Evolutionary conservation across 1,139 yeast genomes (phyloP).

Genomic region (Trichomonascaceae sp.): DNA sequence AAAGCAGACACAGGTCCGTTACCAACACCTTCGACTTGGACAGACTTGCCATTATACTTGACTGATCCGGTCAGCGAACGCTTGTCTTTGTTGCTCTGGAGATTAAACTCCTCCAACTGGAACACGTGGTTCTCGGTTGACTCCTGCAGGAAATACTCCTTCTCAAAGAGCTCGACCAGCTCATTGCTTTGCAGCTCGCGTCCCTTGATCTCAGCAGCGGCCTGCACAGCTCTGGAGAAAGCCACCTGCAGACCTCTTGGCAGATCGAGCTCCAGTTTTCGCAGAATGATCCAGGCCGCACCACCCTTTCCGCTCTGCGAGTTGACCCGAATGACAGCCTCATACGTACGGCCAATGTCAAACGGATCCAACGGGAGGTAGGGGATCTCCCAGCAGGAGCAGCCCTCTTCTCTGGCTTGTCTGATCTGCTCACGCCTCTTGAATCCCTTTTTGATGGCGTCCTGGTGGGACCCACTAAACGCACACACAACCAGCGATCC

Average conservation of each 20-base stretch:
- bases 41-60: slow-evolving; percentile 32
- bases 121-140: slow-evolving; percentile 25
- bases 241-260: slow-evolving; percentile 89
- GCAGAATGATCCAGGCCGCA: slow-evolving; percentile 91
- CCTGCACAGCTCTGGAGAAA: slow-evolving; percentile 75
- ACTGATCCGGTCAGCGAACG: slow-evolving; percentile 41
- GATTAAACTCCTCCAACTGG: slow-evolving; percentile 22
- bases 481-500: slow-evolving; percentile 96
- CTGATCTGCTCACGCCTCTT: slow-evolving; percentile 33
- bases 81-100: slow-evolving; percentile 24
- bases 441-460: slow-evolving; percentile 95
- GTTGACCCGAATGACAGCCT: slow-evolving; percentile 94
- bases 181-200: slow-evolving; percentile 73
- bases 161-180: slow-evolving; percentile 61
- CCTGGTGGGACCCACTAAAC: slow-evolving; percentile 94
- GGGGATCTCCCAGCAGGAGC: slow-evolving; percentile 64
- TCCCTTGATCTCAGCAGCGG: slow-evolving; percentile 67
- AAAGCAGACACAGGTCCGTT: slow-evolving; percentile 95
- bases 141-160: slow-evolving; percentile 44
- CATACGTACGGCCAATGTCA: slow-evolving; percentile 93
- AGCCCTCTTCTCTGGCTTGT: slow-evolving; percentile 7
- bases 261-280: slow-evolving; percentile 77
- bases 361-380: slow-evolving; percentile 93
- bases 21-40: slow-evolving; percentile 56
- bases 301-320: slow-evolving; percentile 99